Evolutionary conservation across 768 basidiomycete genomes (phyloP), one percentile per base, ranked within the genome.

Genomic region (Phylloporus arenicola): DNA sequence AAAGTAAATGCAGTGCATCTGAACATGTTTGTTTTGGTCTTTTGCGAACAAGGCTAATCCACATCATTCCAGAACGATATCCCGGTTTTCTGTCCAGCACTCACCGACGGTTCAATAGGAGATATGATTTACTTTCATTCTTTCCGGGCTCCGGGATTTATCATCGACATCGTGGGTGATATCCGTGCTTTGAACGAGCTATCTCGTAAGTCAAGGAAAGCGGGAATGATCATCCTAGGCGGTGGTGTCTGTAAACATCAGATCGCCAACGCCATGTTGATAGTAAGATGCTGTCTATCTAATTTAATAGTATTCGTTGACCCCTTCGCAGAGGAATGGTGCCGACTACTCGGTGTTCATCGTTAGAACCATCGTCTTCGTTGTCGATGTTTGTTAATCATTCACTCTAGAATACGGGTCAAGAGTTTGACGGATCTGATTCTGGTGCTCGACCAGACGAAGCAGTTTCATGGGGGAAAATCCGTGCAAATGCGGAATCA

Each of bases 61-160:
- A 17, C 45, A 51, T 54, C 45, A 46, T 45, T 58, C 41, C 70
- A 99, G 96, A 98, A 99, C 70, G 76, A 97, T 58, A 98, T 98
- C 50, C 96, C 96, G 8, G 92, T 98, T 42, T 99, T 97, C 72
- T 99, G 96, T 67, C 96, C 96, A 20, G 96, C 96, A 1, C 72
- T 99, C 43, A 99, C 96, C 24, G 96, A 99, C 63, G 96, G 96
- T 11, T 98, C 96, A 0, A 78, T 99, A 50, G 96, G 96, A 50
- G 96, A 99, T 68, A 97, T 98, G 94, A 85, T 98, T 34, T 99
- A 97, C 70, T 98, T 98, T 67, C 96, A 98, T 70, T 94, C 93
- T 12, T 99, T 93, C 77, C 79, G 82, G 54, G 81, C 79, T 39
- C 90, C 89, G 1, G 88, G 86, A 11, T 77, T 99, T 44, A 72